Conservation (phyloP, 768 basidiomycete species). For the Rhizopogon roseolus region DNA sequence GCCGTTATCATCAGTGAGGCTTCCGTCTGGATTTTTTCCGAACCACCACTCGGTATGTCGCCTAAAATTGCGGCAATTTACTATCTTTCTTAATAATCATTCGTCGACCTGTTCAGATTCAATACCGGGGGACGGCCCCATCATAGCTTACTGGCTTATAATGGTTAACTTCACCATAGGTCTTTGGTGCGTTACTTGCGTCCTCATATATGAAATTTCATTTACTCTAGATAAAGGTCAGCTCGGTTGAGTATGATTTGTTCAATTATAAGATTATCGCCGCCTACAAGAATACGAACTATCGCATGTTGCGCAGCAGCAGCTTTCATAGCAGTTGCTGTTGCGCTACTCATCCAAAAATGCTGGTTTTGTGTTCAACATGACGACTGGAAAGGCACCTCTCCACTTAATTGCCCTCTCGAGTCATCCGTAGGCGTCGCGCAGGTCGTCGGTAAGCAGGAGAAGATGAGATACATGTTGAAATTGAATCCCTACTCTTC, state of each 20-base stretch:
- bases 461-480: too few species aligned
- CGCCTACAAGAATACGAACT: slow-evolving; percentile 2
- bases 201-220: background rate
- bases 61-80: background rate
- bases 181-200: slow-evolving; percentile 4
- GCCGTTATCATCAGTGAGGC: background rate
- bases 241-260: slow-evolving; percentile 6
- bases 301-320: background rate
- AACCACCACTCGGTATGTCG: background rate
- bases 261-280: slow-evolving; percentile 5
- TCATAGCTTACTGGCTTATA: slow-evolving; percentile 5
- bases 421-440: background rate
- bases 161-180: slow-evolving; percentile 2
- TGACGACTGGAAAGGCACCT: background rate
- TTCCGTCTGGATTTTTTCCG: slow-evolving; percentile 4
- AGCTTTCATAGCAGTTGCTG: background rate
- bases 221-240: background rate
- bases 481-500: background rate
- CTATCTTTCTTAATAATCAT: background rate
- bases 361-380: slow-evolving; percentile 5
- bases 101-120: background rate
- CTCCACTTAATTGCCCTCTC: slow-evolving; percentile 2
- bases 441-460: slow-evolving; percentile 5
- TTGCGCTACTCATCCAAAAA: slow-evolving; percentile 4
- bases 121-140: background rate